These are phyloP conservation scores for Hordeum pubiflorum DNA, from an alignment of 202 grass and related monocot species.

Conservation along the genomic window DNA sequence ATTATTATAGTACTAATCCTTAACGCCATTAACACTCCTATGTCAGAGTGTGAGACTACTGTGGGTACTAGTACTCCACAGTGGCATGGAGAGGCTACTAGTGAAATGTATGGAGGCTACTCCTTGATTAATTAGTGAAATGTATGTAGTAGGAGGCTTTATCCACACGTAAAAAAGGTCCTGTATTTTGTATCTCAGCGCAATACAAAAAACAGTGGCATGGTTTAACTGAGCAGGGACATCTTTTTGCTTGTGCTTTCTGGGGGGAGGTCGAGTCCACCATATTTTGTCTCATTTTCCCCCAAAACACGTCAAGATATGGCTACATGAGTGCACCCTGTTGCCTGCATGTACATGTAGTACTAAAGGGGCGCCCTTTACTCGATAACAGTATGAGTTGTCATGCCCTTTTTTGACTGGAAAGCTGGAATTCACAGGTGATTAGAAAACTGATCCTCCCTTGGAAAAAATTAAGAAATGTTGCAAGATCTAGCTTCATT, in stretches of 20 bases:
- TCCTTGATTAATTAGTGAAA: background rate
- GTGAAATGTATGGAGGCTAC: too few relatives aligned
- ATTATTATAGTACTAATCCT: background rate
- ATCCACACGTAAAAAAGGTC: background rate
- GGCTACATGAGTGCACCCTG: conserved; percentile 23
- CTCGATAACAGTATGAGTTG: conserved; percentile 38
- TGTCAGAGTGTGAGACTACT: background rate
- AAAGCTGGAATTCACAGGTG: conserved; percentile 27
- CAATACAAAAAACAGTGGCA: conserved; percentile 19
- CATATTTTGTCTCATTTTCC: conserved; percentile 53
- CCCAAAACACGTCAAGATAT: conserved; percentile 33
- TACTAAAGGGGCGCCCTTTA: conserved; percentile 40
- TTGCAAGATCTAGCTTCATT: conserved; percentile 44
- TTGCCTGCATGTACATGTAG: conserved; percentile 30
- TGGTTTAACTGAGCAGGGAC: conserved; percentile 37
- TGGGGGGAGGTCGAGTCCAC: conserved; percentile 33
- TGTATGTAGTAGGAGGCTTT: conserved; percentile 21
- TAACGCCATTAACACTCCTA: background rate
- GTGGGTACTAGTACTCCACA: too few relatives aligned
- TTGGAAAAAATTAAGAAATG: conserved; percentile 26
- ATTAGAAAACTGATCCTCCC: conserved; percentile 16
- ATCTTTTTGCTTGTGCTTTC: conserved; percentile 44
- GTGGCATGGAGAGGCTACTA: too few relatives aligned
- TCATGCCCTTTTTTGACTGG: conserved; percentile 42
- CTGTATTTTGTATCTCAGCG: background rate